A percentile compares a stretch with the other conserved stretches of the same genome.
phyloP scores from a whole-genome alignment of 768 basidiomycete species.

The Trichaptum fuscoviolaceum region DNA sequence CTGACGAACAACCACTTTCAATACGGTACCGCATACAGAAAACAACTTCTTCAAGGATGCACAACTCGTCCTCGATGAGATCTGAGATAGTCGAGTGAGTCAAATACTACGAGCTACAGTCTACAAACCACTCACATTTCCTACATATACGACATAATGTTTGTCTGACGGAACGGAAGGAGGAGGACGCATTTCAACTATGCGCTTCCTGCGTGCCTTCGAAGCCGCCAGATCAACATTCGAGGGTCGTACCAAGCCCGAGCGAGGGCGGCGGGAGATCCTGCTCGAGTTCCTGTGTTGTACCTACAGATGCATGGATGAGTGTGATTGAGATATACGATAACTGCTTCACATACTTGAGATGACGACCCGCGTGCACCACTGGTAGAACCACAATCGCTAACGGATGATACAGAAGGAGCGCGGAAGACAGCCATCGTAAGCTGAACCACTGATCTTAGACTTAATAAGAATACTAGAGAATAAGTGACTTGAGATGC shows the following conservation, averaged over 20 bases:
- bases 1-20: slow-evolving; percentile 23
- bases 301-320: not conserved
- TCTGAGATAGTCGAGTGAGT: slow-evolving; percentile 27
- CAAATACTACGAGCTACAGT: slow-evolving; percentile 7
- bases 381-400: not conserved
- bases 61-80: slow-evolving; percentile 18
- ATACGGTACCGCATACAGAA: slow-evolving; percentile 19
- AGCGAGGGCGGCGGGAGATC: not conserved
- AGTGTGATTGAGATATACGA: not conserved
- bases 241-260: not conserved
- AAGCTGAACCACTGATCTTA: not conserved
- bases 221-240: not conserved
- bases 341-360: not conserved
- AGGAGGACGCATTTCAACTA: slow-evolving; percentile 3
- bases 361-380: not conserved
- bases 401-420: not conserved
- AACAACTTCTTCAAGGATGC: slow-evolving; percentile 20
- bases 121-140: slow-evolving; percentile 47
- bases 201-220: not conserved
- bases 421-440: not conserved
- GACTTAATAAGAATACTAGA: no score
- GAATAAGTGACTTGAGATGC: not conserved
- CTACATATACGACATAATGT: slow-evolving; percentile 44
- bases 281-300: not conserved
- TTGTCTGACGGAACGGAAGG: not conserved